A percentile compares a stretch with the other conserved stretches of the same genome.
These are phyloP conservation scores for Penicillium sp. DNA, from an alignment of 2,329 filamentous ascomycete species.

Conservation along the genomic window DNA sequence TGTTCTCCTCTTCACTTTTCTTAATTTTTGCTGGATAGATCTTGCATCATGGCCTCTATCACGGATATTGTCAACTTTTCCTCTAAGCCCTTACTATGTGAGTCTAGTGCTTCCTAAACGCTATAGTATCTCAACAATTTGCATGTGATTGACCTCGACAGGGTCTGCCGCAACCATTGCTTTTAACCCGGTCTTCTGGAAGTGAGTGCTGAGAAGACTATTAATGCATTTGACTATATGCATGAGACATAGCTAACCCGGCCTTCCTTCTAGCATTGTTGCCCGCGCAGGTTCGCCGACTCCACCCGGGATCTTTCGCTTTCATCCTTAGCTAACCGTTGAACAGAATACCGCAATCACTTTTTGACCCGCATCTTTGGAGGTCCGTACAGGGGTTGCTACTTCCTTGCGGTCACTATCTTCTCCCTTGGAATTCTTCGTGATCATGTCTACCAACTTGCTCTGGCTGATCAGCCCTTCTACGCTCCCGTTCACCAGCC, in stretches of 20 bases:
- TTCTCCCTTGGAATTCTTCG: conserved; percentile 88
- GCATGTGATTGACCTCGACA: conserved; percentile 43
- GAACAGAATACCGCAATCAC: conserved; percentile 82
- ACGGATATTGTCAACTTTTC: conserved; percentile 56
- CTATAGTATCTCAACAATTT: conserved; percentile 19
- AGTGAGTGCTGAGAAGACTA: conserved; percentile 59
- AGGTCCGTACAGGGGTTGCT: conserved; percentile 75
- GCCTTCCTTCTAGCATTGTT: conserved; percentile 60
- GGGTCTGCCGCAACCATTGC: conserved; percentile 77
- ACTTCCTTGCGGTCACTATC: conserved; percentile 80
- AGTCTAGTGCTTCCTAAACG: conserved; percentile 32
- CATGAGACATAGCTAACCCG: conserved; percentile 13
- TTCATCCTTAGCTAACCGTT: conserved; percentile 13
- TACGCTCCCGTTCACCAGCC: conserved; percentile 67
- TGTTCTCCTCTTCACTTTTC: conserved; percentile 4
- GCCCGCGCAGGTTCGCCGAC: conserved; percentile 67
- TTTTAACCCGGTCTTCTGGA: conserved; percentile 99
- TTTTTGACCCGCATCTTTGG: conserved; percentile 84
- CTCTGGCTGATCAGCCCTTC: conserved; percentile 70
- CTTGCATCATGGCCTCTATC: conserved; percentile 33
- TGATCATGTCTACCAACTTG: conserved; percentile 81
- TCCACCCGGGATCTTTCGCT: conserved; percentile 11
- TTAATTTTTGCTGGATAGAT: background rate
- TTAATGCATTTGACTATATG: background rate
- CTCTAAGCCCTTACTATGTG: conserved; percentile 65